These are phyloP conservation scores for Fusarium continuum DNA, from an alignment of 2,329 filamentous ascomycete species.

Conservation along the genomic window DNA sequence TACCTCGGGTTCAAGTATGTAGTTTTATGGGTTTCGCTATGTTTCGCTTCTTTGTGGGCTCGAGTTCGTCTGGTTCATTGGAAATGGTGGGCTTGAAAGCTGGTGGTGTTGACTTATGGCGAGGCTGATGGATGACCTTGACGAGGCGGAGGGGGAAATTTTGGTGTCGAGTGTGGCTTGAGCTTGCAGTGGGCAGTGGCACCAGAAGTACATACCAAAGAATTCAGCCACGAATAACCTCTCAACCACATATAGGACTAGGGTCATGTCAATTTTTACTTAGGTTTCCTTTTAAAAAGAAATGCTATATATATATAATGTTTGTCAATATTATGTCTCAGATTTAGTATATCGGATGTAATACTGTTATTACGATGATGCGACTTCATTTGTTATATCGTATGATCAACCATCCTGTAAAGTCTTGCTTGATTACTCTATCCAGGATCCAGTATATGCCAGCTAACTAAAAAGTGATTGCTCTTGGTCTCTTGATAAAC, in stretches of 20 bases:
- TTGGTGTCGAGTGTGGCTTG: conserved; percentile 35
- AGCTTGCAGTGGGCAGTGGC: conserved; percentile 34
- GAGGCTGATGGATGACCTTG: conserved; percentile 45
- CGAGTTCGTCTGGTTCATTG: neutral
- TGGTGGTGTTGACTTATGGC: conserved; percentile 32
- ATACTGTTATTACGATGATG: too few relatives aligned
- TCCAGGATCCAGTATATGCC: conserved; percentile 2
- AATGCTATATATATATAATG: too few relatives aligned
- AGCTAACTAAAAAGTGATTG: conserved; percentile 19
- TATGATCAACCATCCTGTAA: neutral
- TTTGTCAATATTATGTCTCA: too few relatives aligned
- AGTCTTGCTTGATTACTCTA: conserved; percentile 6
- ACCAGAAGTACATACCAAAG: too few relatives aligned
- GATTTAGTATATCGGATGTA: too few relatives aligned
- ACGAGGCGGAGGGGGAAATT: conserved; percentile 48
- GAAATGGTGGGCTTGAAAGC: conserved; percentile 1
- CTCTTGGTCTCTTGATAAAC: conserved; percentile 9
- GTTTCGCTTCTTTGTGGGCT: neutral
- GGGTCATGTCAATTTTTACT: too few relatives aligned
- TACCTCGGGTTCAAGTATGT: conserved; percentile 36
- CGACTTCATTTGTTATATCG: too few relatives aligned
- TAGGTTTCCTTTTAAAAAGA: too few relatives aligned
- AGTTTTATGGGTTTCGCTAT: neutral
- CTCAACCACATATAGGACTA: neutral
- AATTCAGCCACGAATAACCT: conserved; percentile 20